Evolutionary conservation across 352 stramenopile species (phyloP).

Genomic region (Pythium periplocum): DNA sequence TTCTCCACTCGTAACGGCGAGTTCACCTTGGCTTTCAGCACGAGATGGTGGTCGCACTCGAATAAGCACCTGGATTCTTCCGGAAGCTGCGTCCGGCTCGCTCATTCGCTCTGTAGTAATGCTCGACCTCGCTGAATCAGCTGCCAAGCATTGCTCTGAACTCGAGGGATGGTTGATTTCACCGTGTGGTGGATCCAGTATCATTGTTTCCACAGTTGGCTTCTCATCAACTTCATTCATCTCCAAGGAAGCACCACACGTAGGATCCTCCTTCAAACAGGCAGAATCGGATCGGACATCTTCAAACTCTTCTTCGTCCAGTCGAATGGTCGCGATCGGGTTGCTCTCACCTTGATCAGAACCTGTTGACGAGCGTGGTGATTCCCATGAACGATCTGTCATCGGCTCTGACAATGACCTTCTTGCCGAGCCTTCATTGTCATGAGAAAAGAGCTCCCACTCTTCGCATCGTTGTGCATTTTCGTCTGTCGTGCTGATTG

Average conservation of each 20-base stretch:
- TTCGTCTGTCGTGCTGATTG: slow-evolving; percentile 17
- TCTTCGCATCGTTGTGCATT: slow-evolving; percentile 16
- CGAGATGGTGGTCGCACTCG: slow-evolving; percentile 44
- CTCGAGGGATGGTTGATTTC: background rate
- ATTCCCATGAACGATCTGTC: too few relatives aligned
- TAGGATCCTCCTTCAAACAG: too few relatives aligned
- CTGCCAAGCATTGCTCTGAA: slow-evolving; percentile 5
- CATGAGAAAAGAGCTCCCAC: slow-evolving; percentile 20
- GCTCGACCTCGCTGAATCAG: too few relatives aligned
- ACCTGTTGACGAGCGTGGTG: background rate
- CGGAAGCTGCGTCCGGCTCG: too few relatives aligned
- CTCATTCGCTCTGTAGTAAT: too few relatives aligned
- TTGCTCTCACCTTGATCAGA: slow-evolving; percentile 5
- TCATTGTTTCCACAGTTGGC: too few relatives aligned
- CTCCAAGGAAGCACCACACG: too few relatives aligned
- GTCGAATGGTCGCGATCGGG: background rate
- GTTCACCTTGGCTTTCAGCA: slow-evolving; percentile 3
- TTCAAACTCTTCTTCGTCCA: too few relatives aligned
- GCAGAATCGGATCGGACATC: too few relatives aligned
- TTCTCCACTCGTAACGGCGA: slow-evolving; percentile 29
- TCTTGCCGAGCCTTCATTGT: background rate
- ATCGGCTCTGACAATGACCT: slow-evolving; percentile 4
- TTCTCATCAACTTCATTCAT: too few relatives aligned
- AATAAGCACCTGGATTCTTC: slow-evolving; percentile 57
- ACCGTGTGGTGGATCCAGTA: too few relatives aligned